phyloP scores from a whole-genome alignment of 2,329 filamentous ascomycete genomes.

The Penicillium glabrum region DNA sequence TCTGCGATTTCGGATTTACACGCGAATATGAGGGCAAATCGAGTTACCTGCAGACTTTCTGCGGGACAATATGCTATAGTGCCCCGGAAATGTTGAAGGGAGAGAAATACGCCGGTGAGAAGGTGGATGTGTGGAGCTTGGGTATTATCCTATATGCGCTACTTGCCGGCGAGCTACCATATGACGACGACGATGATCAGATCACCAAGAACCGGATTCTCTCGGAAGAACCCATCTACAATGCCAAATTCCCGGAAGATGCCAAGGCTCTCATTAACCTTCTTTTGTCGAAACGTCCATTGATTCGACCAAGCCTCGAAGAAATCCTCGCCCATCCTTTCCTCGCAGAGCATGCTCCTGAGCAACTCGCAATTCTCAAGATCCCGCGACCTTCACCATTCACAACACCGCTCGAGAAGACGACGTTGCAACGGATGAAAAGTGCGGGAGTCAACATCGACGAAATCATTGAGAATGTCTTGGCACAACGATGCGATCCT shows the following conservation, averaged over 20 bases:
- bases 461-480: constrained; percentile 87
- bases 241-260: constrained; percentile 73
- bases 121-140: constrained; percentile 98
- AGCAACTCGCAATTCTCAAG: constrained; percentile 86
- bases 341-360: constrained; percentile 78
- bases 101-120: constrained; percentile 96
- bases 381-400: constrained; percentile 79
- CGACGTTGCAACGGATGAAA: constrained; percentile 88
- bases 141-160: constrained; percentile 87
- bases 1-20: constrained; percentile 98
- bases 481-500: constrained; percentile 84
- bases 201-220: constrained; percentile 83
- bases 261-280: constrained; percentile 74
- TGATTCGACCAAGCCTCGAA: constrained; percentile 75
- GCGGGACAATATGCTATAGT: constrained; percentile 95
- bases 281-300: constrained; percentile 86
- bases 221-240: constrained; percentile 80
- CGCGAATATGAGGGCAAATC: constrained; percentile 94
- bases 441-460: constrained; percentile 93
- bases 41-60: constrained; percentile 95
- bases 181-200: constrained; percentile 92
- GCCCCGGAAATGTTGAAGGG: constrained; percentile 98
- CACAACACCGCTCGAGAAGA: constrained; percentile 81
- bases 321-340: constrained; percentile 90
- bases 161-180: constrained; percentile 79